phyloP scores from a whole-genome alignment of 1,284 basidiomycete genomes.

The Rhodotorula sp. region DNA sequence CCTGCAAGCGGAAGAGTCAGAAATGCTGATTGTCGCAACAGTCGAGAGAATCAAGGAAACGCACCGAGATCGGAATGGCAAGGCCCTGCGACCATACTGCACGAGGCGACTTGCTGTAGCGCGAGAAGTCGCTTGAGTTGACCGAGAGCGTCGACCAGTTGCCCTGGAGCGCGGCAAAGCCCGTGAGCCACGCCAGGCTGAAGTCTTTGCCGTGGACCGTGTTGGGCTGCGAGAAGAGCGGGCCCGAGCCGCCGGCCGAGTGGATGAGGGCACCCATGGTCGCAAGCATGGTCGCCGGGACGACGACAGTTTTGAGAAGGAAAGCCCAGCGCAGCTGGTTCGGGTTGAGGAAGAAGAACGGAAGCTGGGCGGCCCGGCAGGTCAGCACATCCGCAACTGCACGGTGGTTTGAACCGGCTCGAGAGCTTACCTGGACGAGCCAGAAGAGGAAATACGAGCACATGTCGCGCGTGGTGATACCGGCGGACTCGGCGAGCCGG shows the following conservation, averaged over 20 bases:
- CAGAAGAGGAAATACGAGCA: constrained; percentile 77
- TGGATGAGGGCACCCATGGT: constrained; percentile 36
- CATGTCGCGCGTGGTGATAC: constrained; percentile 62
- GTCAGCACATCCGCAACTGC: not conserved
- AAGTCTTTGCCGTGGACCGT: constrained; percentile 15
- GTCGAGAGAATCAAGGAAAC: not conserved
- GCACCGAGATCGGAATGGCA: constrained; percentile 21
- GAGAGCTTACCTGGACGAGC: constrained; percentile 56
- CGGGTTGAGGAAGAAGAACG: constrained; percentile 73
- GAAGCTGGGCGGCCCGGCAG: constrained; percentile 59
- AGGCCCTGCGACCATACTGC: constrained; percentile 21
- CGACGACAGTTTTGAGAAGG: constrained; percentile 54
- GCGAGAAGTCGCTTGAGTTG: constrained; percentile 26
- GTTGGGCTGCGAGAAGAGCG: constrained; percentile 19
- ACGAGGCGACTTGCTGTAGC: constrained; percentile 39
- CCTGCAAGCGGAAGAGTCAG: not conserved
- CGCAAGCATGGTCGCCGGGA: constrained; percentile 58
- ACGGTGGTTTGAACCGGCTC: not conserved
- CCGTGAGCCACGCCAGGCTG: constrained; percentile 19
- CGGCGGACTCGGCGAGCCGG: constrained; percentile 46
- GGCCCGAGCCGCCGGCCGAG: constrained; percentile 27
- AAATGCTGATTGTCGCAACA: not conserved
- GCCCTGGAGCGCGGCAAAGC: constrained; percentile 19
- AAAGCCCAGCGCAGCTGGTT: constrained; percentile 72
- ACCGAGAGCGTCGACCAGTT: constrained; percentile 15